Evolutionary conservation across 108 stramenopile genomes (phyloP).

Genomic region (Skeletonema costatum): DNA sequence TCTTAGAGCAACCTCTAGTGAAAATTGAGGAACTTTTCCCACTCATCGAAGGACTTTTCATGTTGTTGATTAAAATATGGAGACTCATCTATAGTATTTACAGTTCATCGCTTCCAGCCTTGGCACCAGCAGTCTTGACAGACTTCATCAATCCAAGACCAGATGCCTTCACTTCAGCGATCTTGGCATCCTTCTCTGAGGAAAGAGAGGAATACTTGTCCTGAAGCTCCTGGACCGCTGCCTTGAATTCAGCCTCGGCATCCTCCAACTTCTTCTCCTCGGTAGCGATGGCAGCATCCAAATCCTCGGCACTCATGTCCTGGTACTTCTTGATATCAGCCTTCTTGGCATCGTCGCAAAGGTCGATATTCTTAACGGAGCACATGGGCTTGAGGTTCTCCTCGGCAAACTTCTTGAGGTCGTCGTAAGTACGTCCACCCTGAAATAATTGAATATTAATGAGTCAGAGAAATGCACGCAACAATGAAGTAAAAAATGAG

Average conservation of each 20-base stretch:
- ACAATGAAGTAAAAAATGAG: not conserved
- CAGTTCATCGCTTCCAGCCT: constrained; percentile 56
- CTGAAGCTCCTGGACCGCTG: constrained; percentile 67
- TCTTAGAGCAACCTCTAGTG: not conserved
- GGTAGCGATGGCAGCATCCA: constrained; percentile 47
- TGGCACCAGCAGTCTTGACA: constrained; percentile 57
- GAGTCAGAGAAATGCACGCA: too few species aligned
- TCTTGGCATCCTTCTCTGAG: constrained; percentile 71
- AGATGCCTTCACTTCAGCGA: constrained; percentile 78
- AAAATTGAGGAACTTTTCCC: not conserved
- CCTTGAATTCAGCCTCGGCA: constrained; percentile 64
- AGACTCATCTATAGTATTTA: constrained; percentile 34
- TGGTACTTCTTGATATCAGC: constrained; percentile 42
- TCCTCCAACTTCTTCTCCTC: constrained; percentile 65
- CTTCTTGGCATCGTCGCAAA: constrained; percentile 76
- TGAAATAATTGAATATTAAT: constrained; percentile 12
- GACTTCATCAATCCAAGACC: constrained; percentile 90
- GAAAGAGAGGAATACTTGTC: constrained; percentile 57
- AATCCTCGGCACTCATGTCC: constrained; percentile 44
- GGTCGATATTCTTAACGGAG: constrained; percentile 59
- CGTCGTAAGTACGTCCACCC: constrained; percentile 66
- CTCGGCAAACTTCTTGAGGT: constrained; percentile 68
- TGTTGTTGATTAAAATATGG: not conserved
- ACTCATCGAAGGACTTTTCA: not conserved
- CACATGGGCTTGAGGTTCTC: constrained; percentile 81